Evolutionary conservation across 331 rosid species (phyloP).

Genomic region (Acacia pycnantha): DNA sequence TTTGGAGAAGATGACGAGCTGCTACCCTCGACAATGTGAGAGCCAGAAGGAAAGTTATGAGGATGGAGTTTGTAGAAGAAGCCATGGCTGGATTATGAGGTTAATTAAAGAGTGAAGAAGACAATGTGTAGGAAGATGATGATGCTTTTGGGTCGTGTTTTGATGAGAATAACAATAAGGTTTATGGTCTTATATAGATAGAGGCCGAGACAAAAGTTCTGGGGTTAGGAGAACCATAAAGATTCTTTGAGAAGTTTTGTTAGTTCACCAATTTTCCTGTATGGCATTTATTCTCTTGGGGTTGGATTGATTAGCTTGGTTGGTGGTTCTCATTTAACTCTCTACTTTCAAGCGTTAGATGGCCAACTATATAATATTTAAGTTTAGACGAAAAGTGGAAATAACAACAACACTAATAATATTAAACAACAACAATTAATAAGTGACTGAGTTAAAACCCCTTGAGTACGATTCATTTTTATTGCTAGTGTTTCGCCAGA

Average conservation of each 20-base stretch:
- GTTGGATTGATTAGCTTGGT: neutral
- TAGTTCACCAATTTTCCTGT: neutral
- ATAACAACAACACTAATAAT: neutral
- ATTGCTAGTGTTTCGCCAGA: neutral
- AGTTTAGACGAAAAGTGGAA: neutral
- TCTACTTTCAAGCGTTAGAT: neutral
- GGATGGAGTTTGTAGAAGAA: neutral
- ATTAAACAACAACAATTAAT: neutral
- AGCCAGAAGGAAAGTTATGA: neutral
- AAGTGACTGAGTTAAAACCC: neutral
- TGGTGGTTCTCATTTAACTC: neutral
- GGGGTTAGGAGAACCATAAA: neutral
- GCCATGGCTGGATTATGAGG: neutral
- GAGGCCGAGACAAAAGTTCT: neutral
- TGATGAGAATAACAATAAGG: neutral
- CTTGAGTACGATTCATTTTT: neutral
- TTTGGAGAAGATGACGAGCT: conserved; percentile 21
- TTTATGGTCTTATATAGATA: neutral
- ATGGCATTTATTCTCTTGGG: neutral
- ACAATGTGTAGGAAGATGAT: neutral
- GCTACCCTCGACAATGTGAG: neutral
- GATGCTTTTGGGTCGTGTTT: neutral
- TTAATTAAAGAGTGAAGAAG: neutral
- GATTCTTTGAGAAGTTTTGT: neutral
- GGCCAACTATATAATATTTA: neutral